These are phyloP conservation scores for Aspergillus bombycis DNA, from an alignment of 2,329 filamentous ascomycete species.

Conservation along the genomic window DNA sequence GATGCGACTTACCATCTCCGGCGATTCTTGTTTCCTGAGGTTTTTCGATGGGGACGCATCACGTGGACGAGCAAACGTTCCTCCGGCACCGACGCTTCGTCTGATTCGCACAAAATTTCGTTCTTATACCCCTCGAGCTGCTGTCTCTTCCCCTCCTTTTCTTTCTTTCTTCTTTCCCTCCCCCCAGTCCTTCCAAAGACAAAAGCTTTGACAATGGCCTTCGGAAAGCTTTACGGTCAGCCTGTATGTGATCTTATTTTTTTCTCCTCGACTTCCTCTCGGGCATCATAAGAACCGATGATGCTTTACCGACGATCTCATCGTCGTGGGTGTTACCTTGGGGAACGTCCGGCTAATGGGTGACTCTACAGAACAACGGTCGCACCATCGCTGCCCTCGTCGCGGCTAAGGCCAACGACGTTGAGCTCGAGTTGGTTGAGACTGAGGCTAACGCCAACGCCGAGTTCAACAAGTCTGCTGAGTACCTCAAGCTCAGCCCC, in stretches of 20 bases:
- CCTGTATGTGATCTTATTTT: conserved; percentile 60
- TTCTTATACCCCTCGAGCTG: conserved; percentile 16
- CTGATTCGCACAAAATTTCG: conserved; percentile 34
- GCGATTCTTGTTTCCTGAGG: conserved; percentile 20
- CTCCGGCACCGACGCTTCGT: conserved; percentile 27
- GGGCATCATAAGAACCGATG: background rate
- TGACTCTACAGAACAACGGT: conserved; percentile 71
- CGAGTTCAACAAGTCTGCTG: conserved; percentile 65
- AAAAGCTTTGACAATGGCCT: conserved; percentile 71
- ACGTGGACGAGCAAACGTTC: conserved; percentile 31
- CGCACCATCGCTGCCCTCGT: conserved; percentile 86
- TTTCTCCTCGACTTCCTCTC: conserved; percentile 6
- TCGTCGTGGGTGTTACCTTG: conserved; percentile 21
- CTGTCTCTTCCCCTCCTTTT: conserved; percentile 24
- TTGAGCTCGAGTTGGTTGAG: conserved; percentile 84
- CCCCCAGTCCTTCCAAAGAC: conserved; percentile 7
- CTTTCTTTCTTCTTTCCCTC: conserved; percentile 16
- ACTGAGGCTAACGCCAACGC: conserved; percentile 57
- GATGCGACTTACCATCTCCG: conserved; percentile 13
- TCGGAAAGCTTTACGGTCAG: conserved; percentile 95
- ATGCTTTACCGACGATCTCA: conserved; percentile 10
- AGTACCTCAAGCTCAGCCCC: conserved; percentile 84
- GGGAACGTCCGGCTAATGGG: conserved; percentile 23
- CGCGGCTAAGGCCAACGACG: conserved; percentile 95
- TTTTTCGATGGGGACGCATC: conserved; percentile 26